Base-by-base conservation (phyloP, 768 basidiomycete genomes). In the Cyclocybe cylindracea region DNA sequence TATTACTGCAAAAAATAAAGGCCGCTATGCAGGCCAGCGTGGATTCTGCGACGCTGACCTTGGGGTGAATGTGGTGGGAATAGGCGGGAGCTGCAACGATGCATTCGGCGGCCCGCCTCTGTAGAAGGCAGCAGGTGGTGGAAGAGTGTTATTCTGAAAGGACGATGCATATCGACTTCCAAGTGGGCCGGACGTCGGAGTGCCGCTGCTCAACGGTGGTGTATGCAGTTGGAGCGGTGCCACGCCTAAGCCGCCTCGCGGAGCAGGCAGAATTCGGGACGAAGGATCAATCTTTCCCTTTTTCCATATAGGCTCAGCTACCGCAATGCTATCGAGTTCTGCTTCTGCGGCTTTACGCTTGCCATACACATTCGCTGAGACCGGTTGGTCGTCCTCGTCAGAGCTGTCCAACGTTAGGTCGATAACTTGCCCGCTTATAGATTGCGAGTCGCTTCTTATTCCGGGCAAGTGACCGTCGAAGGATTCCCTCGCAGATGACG, bases 391-490 rank as follows among this genome's bases (percentile, higher is more conserved):
- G 16, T 94, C 92, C 58, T 66, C 66, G 48, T 91, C 89, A 45
- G 84, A 72, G 61, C 64, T 64, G 47, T 91, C 89, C 54, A 86
- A 71, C 3, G 94, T 94, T 52, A 96, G 71, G 65, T 96, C 94
- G 56, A 95, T 94, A 39, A 95, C 85, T 57, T 82, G 18, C 39
- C 46, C 40, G 61, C 62, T 55, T 66, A 66, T 45, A 68, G 69
- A 70, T 29, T 59, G 59, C 7, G 56, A 45, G 45, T 62, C 55
- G 18, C 64, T 44, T 48, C 60, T 59, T 29, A 64, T 56, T 49
- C 56, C 58, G 10, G 58, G 66, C 40, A 63, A 24, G 10, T 38
- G 54, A 4, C 66, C 53, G 50, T 71, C 65, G 57, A 70, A 64
- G 31, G 74, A 66, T 50, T 69, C 61, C 61, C 63, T 69, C 32